Base-by-base conservation (phyloP, 2,329 filamentous ascomycete genomes). In the Penicillium sp. region DNA sequence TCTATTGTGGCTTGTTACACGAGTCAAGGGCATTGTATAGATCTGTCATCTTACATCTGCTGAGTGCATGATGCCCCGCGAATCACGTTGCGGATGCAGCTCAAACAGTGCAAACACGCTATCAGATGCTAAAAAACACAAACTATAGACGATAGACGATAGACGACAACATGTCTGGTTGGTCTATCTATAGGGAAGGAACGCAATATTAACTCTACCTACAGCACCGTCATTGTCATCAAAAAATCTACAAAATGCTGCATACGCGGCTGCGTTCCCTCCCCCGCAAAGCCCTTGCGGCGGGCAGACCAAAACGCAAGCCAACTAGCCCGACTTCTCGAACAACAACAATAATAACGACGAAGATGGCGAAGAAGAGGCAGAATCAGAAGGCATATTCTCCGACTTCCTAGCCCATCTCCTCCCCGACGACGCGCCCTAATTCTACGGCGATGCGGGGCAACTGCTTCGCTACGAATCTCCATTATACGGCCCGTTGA, bases 371-470 rank as follows among this genome's bases (percentile, higher is more conserved):
- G 21, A 61, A 16, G 30, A 56, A 14, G 64, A 68, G 8, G 71
- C 72, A 49, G 68, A 67, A 23, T 66, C 74, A 4, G 79, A 81
- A 66, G 79, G 83, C 66, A 74, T 84, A 62, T 83, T 85, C 65
- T 68, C 74, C 8, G 72, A 74, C 14, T 78, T 80, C n/a, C 74
- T 83, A 7, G 75, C 79, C 28, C 71, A 77, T 58, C 73, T 84
- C 57, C 83, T 83, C 69, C 77, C 80, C 6, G 81, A 85, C 59
- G 81, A 84, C 65, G 65, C 78, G 14, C 76, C 77, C 33, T 78
- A 78, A 62, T 77, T 76, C 58, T 81, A 85, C 63, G 82, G 83
- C 60, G 76, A 80, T 50, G 74, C 79, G 0, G 76, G 78, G 45
- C 76, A 79, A 14, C 65, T 70, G 4, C 76, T 85, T 16, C 65